phyloP scores from a whole-genome alignment of 179 eudicot species.

The Sideroxylon spinosum region DNA sequence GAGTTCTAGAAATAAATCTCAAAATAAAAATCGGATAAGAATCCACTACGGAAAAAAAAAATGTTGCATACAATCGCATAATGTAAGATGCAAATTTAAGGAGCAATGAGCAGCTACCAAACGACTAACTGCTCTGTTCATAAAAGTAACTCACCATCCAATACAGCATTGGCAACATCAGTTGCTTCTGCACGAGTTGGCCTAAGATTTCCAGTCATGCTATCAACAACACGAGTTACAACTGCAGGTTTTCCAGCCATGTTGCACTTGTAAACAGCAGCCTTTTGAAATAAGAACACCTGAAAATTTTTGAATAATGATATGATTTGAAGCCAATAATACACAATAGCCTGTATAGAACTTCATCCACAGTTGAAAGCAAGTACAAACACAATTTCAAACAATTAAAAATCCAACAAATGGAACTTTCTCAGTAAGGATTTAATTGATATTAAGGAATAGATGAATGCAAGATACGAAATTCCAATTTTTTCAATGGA shows the following conservation, averaged over 20 bases:
- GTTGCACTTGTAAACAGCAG: constrained; percentile 58
- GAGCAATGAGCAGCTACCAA: background rate
- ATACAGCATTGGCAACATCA: constrained; percentile 96
- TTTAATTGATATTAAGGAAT: background rate
- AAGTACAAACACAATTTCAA: background rate
- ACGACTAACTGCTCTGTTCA: constrained; percentile 3
- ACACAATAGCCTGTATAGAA: background rate
- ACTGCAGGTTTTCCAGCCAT: constrained; percentile 70
- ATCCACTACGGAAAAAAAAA: background rate
- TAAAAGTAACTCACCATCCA: constrained; percentile 50
- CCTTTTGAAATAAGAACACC: constrained; percentile 63
- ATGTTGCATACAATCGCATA: background rate
- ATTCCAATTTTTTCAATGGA: background rate
- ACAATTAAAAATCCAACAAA: background rate
- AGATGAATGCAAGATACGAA: background rate
- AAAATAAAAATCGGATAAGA: background rate
- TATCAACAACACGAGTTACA: constrained; percentile 91
- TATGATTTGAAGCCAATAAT: background rate
- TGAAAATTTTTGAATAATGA: constrained; percentile 20
- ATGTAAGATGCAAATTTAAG: constrained; percentile 2
- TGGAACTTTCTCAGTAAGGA: background rate
- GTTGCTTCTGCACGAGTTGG: constrained; percentile 99
- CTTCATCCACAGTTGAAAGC: background rate
- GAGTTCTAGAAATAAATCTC: background rate
- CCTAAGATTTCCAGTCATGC: constrained; percentile 91